Conservation (phyloP, 805 yeast species). For the Lipomyces oligophaga region DNA sequence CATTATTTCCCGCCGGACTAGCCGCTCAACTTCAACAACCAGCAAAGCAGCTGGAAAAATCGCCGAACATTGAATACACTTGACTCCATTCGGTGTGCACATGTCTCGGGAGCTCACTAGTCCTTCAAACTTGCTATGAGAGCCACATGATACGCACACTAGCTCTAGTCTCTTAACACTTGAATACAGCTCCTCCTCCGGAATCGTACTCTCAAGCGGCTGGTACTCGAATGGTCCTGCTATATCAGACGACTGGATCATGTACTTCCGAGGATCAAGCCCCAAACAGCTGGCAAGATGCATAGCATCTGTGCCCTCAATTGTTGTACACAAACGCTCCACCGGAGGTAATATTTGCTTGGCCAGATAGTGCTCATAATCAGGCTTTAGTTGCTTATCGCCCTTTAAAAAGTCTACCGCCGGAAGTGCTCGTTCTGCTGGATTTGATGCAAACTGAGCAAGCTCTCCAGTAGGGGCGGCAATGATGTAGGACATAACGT, state of each 20-base stretch:
- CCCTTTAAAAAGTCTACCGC: constrained; percentile 55
- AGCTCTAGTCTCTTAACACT: constrained; percentile 54
- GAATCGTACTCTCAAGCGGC: constrained; percentile 75
- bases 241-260: constrained; percentile 42
- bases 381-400: constrained; percentile 41
- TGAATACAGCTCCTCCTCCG: constrained; percentile 79
- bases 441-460: constrained; percentile 39
- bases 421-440: constrained; percentile 82
- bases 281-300: constrained; percentile 76
- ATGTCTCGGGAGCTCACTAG: constrained; percentile 50
- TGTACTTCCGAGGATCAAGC: constrained; percentile 63
- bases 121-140: constrained; percentile 67
- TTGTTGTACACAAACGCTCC: constrained; percentile 76
- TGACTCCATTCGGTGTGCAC: constrained; percentile 63
- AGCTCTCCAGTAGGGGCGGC: constrained; percentile 40
- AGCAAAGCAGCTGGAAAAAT: constrained; percentile 52
- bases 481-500: constrained; percentile 82
- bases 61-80: constrained; percentile 59
- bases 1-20: constrained; percentile 65
- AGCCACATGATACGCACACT: constrained; percentile 57
- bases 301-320: constrained; percentile 80
- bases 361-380: constrained; percentile 72
- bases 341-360: constrained; percentile 89
- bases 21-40: constrained; percentile 69
- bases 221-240: constrained; percentile 28